Percentiles rank a stretch among this genome's conserved stretches.
phyloP scores from a whole-genome alignment of 2,329 filamentous ascomycete species.

The Alternaria sp. region DNA sequence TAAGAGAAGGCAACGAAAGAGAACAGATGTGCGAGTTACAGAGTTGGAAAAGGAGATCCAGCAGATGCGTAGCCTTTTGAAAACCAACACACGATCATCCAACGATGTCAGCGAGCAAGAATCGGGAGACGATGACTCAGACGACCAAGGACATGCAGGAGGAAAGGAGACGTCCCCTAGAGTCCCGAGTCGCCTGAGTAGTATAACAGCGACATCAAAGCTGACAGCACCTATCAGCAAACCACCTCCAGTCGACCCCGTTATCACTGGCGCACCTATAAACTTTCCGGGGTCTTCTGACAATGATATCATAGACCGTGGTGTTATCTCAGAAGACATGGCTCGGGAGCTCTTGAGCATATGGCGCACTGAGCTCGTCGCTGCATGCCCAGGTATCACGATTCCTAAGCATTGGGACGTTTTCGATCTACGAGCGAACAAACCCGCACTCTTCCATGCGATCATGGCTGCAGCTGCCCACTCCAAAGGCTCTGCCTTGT shows the following conservation, averaged over 20 bases:
- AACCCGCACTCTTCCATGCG: conserved; percentile 47
- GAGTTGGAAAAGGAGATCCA: conserved; percentile 49
- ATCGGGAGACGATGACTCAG: conserved; percentile 38
- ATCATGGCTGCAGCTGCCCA: conserved; percentile 50
- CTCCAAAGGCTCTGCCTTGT: conserved; percentile 40
- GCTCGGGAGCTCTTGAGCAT: conserved; percentile 41
- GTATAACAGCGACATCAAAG: conserved; percentile 16
- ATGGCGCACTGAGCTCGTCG: conserved; percentile 41
- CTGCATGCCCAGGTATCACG: conserved; percentile 41
- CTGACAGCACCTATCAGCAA: conserved; percentile 6
- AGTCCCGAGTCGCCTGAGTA: conserved; percentile 21
- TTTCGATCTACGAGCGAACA: conserved; percentile 37
- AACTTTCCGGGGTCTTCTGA: conserved; percentile 36
- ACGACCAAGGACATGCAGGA: conserved; percentile 23
- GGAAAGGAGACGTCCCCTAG: conserved; percentile 28
- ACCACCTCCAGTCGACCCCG: conserved; percentile 9
- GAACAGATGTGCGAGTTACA: conserved; percentile 48
- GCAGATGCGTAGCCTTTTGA: conserved; percentile 45
- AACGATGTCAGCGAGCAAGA: conserved; percentile 39
- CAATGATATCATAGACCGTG: conserved; percentile 47
- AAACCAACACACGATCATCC: conserved; percentile 32
- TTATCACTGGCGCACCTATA: conserved; percentile 19
- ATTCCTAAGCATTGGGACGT: conserved; percentile 45
- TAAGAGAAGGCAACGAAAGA: conserved; percentile 47
- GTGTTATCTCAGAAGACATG: conserved; percentile 38